phyloP scores from a whole-genome alignment of 2,329 filamentous ascomycete species.

The Nemania sp. region DNA sequence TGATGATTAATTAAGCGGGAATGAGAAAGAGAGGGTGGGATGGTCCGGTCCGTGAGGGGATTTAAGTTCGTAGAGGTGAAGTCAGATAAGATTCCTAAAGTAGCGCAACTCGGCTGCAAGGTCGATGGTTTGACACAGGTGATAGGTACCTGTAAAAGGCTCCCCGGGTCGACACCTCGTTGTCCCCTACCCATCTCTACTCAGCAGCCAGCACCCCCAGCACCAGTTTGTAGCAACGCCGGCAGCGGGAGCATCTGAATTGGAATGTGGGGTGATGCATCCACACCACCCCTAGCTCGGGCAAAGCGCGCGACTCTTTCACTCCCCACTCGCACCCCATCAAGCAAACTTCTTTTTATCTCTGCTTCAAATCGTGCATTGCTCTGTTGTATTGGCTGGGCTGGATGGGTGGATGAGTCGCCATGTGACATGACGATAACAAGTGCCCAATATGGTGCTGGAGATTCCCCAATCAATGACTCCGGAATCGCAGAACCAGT shows the following conservation, averaged over 20 bases:
- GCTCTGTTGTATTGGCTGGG: conserved; percentile 15
- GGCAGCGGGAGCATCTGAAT: conserved; percentile 1
- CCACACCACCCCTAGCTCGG: conserved; percentile 22
- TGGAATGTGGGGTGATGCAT: conserved; percentile 32
- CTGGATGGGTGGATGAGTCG: conserved; percentile 11
- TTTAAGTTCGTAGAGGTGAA: neutral
- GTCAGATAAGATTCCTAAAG: conserved; percentile 4
- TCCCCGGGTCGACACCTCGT: neutral
- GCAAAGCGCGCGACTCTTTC: conserved; percentile 18
- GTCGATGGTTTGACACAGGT: conserved; percentile 1
- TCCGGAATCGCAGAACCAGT: conserved; percentile 23
- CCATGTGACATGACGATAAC: conserved; percentile 19
- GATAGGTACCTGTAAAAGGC: neutral
- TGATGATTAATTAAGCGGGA: neutral
- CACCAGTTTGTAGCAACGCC: neutral
- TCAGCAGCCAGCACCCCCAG: no score
- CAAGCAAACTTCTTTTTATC: conserved; percentile 16
- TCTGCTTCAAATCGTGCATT: conserved; percentile 2
- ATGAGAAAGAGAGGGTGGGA: neutral
- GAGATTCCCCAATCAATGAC: neutral
- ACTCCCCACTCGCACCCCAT: conserved; percentile 14
- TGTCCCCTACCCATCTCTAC: no score
- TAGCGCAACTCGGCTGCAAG: neutral
- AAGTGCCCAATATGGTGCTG: conserved; percentile 1
- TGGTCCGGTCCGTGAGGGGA: conserved; percentile 11